Evolutionary conservation across 805 yeast species (phyloP).

Genomic region (Myxozyma mucilagina): DNA sequence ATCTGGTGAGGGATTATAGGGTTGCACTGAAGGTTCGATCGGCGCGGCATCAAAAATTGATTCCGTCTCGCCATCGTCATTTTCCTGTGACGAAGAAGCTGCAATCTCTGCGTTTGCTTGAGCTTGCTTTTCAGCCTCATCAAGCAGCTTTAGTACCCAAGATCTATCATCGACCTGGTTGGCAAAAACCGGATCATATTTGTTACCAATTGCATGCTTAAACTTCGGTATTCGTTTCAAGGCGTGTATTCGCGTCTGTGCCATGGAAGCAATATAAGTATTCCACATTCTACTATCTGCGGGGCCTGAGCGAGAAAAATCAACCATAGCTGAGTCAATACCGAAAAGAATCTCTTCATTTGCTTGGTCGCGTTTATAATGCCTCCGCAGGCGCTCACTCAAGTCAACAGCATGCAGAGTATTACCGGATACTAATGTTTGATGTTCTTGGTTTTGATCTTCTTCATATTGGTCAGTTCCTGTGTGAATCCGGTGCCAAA

Average conservation of each 20-base stretch:
- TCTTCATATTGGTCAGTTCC: slow-evolving; percentile 1
- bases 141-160: background rate
- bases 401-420: background rate
- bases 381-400: background rate
- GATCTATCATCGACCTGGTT: background rate
- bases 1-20: background rate
- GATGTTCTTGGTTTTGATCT: background rate
- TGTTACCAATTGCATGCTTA: slow-evolving; percentile 1
- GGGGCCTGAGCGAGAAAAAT: background rate
- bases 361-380: background rate
- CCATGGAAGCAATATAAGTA: slow-evolving; percentile 4
- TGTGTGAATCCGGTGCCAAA: slow-evolving; percentile 20
- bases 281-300: slow-evolving; percentile 18
- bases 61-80: background rate
- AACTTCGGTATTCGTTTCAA: background rate
- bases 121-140: background rate
- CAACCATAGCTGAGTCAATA: background rate
- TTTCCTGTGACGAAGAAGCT: background rate
- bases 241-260: background rate
- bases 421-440: background rate
- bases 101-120: background rate
- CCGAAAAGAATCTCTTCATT: background rate
- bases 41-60: slow-evolving; percentile 18
- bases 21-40: background rate
- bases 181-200: background rate